Conservation (phyloP, 225 moss, liverwort and hornwort species). For the Pseudisothecium myosuroides region DNA sequence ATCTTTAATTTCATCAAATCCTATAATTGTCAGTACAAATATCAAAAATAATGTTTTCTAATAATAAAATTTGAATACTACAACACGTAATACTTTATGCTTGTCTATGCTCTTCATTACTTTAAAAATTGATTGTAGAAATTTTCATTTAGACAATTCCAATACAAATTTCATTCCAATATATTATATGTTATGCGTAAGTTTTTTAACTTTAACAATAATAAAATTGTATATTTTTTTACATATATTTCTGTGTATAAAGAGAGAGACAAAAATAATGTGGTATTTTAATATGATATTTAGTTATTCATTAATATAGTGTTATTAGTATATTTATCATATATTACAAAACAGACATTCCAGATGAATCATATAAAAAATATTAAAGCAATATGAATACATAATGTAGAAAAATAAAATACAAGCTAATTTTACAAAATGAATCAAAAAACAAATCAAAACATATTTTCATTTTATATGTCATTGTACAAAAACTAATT, state of each 20-base stretch:
- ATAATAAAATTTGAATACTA: background rate
- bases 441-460: fast-evolving
- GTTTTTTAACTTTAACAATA: background rate
- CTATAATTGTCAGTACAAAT: background rate
- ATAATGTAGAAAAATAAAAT: background rate
- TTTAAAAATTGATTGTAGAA: background rate
- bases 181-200: fast-evolving
- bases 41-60: background rate
- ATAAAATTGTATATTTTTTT: background rate
- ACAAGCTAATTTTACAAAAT: fast-evolving
- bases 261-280: background rate
- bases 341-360: background rate
- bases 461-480: no score
- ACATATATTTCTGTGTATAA: no score
- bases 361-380: background rate
- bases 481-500: background rate
- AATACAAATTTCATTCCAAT: background rate
- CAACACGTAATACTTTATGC: fast-evolving
- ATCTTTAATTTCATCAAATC: background rate
- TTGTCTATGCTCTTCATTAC: fast-evolving
- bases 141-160: background rate
- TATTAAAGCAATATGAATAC: fast-evolving
- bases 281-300: no score
- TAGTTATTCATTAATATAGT: background rate
- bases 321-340: background rate